These are phyloP conservation scores for Gracilaria domingensis DNA, from an alignment of 23 red algal genomes.

Conservation along the genomic window DNA sequence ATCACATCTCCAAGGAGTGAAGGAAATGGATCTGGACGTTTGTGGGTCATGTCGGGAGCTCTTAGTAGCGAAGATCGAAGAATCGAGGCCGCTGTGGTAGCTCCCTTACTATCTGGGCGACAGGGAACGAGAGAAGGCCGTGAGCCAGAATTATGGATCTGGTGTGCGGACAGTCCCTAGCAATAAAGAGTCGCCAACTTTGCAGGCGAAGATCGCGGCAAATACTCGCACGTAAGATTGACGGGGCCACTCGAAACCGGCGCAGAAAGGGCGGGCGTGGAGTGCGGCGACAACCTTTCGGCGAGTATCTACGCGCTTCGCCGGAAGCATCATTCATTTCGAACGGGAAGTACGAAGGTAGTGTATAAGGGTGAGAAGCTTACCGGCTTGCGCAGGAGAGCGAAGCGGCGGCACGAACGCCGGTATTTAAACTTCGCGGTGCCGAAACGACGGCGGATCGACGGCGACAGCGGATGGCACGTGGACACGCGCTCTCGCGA, in stretches of 20 bases:
- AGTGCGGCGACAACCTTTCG: neutral
- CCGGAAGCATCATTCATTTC: no score
- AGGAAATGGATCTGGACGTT: no score
- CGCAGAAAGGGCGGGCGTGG: neutral
- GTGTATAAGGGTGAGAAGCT: no score
- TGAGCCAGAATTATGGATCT: slow-evolving; percentile 1
- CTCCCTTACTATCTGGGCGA: slow-evolving; percentile 43
- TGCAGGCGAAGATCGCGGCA: neutral
- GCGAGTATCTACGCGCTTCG: neutral
- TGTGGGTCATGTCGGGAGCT: slow-evolving; percentile 26
- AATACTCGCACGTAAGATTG: neutral
- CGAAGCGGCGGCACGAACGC: no score
- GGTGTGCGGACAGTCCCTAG: slow-evolving; percentile 49
- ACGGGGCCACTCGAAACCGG: neutral
- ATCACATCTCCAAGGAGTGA: no score
- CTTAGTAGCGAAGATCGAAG: slow-evolving; percentile 44
- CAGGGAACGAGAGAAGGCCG: slow-evolving; percentile 62
- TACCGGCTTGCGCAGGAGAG: no score
- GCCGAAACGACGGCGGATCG: no score
- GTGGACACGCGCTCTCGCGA: no score
- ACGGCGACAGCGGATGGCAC: no score
- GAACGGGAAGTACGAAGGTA: no score
- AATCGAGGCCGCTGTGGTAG: slow-evolving; percentile 42
- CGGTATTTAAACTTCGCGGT: no score
- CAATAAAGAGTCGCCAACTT: slow-evolving; percentile 41